Evolutionary conservation across 1,139 yeast genomes (phyloP), one percentile per base, ranked within the genome.

Genomic region (Geotrichum carabidarum): DNA sequence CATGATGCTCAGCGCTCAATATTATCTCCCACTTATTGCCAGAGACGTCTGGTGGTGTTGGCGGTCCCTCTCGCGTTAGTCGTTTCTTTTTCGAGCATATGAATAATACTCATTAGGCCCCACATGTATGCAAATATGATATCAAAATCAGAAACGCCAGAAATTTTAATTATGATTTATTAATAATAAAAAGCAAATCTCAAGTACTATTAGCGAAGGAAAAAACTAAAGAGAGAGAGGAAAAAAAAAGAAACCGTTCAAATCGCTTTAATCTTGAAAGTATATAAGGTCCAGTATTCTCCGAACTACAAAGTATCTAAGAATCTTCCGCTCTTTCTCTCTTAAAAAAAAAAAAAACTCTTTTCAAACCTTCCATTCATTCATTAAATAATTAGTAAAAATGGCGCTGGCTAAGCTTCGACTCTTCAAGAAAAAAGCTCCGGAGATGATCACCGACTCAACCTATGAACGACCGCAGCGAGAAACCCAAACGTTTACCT

Each of bases 401-500:
- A 41, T 48, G 46, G 34, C 44, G 12, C 27, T 42, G 34, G 6
- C 44, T 5, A 42, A 42, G 30, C 17, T 48, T 4, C 38, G 42
- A 35, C 32, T 48, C 46, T 42, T 48, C 49, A 50, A 38, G 32
- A 47, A 42, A 14, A 52, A 44, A 14, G 9, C 50, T 4, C 55
- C 55, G 8, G 55, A 52, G 43, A 52, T 52, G 55, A 42, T 52
- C 15, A 46, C 48, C 17, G 37, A 47, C 48, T 31, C 48, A 8
- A 43, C 27, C 30, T 52, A 43, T 30, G 38, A 30, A 27, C 40
- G 47, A 34, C 22, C n/a, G 36, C 47, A 6, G 18, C 42, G 7
- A 36, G 45, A 44, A 8, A 45, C 35, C 8, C 44, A 5, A 12
- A 8, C 41, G n/a, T 43, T 40, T 35, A 36, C 12, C 14, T 18